Base-by-base conservation (phyloP, 1,284 basidiomycete species). In the Papiliotrema terrestris region DNA sequence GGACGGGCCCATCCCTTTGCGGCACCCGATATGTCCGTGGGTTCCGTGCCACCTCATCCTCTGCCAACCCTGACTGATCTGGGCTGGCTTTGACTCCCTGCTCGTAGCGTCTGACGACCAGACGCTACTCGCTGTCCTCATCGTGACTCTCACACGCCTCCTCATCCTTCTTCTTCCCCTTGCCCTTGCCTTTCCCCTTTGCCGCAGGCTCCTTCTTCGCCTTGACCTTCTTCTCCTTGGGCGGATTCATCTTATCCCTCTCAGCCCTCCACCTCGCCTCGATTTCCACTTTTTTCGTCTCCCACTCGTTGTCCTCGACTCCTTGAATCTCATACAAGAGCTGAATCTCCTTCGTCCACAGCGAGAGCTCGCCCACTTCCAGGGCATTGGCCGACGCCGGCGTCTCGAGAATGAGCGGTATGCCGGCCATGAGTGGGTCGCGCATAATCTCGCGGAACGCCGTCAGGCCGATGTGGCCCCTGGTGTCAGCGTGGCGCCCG, bases 341-440 rank as follows among this genome's bases (percentile, higher is more conserved):
- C 35, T 80, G 78, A 26, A 92, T 86, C 72, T 93, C 90, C 55
- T 80, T 80, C 20, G 78, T 78, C 88, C 89, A 92, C 0, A 90
- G 81, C 11, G 82, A 79, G n/a, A 68, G 45, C 13, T 83, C 72
- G 39, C 70, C 71, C 19, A 64, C 62, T 44, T 77, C 75, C 53
- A 83, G 82, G 29, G 67, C 58, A 29, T 63, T 65, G 20, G 62
- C 66, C 19, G 60, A 57, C 15, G 61, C 63, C 0, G 88, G 88
- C 0, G 90, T 92, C 72, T 94, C 90, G 19, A 93, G 82, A 37
- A 92, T 83, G 42, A 93, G 80, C 2, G 90, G 90, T 42, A 92
- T 86, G 45, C 82, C 76, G 56, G 83, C 80, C 51, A 86, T 81
- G 20, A 87, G 83, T 3, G 81, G 76, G 66, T 93, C 89, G 15